Percentiles rank a stretch among this genome's conserved stretches.
phyloP scores from a whole-genome alignment of 2,329 filamentous ascomycete genomes.

The Verticillium klebahnii region DNA sequence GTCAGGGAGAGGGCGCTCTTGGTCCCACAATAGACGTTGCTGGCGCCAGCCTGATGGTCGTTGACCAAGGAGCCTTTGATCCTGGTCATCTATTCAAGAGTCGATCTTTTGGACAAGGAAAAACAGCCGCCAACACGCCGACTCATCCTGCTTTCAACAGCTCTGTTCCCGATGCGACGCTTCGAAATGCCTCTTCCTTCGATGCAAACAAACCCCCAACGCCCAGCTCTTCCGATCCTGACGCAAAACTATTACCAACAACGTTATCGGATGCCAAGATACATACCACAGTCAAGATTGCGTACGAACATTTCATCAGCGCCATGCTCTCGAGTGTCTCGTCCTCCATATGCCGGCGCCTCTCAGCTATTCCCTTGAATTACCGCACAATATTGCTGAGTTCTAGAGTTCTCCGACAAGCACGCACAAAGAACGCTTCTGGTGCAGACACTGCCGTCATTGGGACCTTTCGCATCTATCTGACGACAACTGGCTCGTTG shows the following conservation, averaged over 20 bases:
- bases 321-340: conserved; percentile 48
- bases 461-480: conserved; percentile 47
- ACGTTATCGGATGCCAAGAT: neutral
- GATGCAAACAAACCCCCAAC: conserved; percentile 13
- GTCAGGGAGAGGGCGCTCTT: conserved; percentile 21
- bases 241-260: conserved; percentile 11
- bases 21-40: conserved; percentile 36
- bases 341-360: conserved; percentile 41
- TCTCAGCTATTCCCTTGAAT: conserved; percentile 48
- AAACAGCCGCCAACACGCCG: conserved; percentile 33
- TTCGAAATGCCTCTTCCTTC: conserved; percentile 23
- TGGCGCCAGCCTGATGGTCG: conserved; percentile 37
- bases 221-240: conserved; percentile 19
- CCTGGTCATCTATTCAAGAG: conserved; percentile 43
- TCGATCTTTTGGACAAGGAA: conserved; percentile 18
- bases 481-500: conserved; percentile 52
- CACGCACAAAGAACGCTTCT: conserved; percentile 1
- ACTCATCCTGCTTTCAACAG: conserved; percentile 39
- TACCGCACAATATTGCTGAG: conserved; percentile 45
- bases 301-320: conserved; percentile 50
- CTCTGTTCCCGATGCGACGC: conserved; percentile 32
- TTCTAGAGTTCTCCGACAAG: conserved; percentile 8
- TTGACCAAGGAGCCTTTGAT: conserved; percentile 48
- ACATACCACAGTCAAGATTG: conserved; percentile 32
- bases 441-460: conserved; percentile 8